Evolutionary conservation across 2,329 filamentous ascomycete genomes (phyloP).

Genomic region (Pseudocercospora cruenta): DNA sequence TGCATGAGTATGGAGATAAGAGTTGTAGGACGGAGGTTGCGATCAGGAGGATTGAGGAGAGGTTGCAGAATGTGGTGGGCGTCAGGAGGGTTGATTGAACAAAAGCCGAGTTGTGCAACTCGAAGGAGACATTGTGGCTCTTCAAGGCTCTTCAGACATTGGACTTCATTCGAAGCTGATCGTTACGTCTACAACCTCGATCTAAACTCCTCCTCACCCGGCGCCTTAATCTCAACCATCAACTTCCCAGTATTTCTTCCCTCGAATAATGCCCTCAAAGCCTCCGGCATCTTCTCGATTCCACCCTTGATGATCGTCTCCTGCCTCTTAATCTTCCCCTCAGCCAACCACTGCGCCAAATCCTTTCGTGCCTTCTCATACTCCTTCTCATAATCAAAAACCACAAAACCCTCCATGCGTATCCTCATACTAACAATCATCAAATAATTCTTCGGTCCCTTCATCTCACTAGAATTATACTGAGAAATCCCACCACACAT

Average conservation of each 20-base stretch:
- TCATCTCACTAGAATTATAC: constrained; percentile 61
- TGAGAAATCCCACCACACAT: constrained; percentile 71
- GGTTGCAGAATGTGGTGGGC: constrained; percentile 38
- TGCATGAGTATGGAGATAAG: constrained; percentile 36
- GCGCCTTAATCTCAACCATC: constrained; percentile 28
- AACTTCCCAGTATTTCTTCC: constrained; percentile 48
- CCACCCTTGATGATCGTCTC: constrained; percentile 52
- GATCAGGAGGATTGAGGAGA: constrained; percentile 36
- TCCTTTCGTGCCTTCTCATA: constrained; percentile 60
- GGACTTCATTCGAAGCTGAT: neutral
- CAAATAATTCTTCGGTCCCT: constrained; percentile 60
- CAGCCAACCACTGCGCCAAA: constrained; percentile 59
- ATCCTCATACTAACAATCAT: constrained; percentile 60
- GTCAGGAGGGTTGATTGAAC: constrained; percentile 37
- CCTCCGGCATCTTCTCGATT: constrained; percentile 54
- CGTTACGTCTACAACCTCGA: constrained; percentile 17
- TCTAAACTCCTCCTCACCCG: constrained; percentile 4
- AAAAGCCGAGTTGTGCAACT: neutral
- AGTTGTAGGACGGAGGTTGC: constrained; percentile 29
- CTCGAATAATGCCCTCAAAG: constrained; percentile 52
- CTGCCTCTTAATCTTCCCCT: constrained; percentile 58
- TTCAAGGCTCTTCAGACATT: neutral
- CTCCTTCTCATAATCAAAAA: constrained; percentile 67
- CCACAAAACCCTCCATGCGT: constrained; percentile 71
- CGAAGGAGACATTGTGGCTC: neutral